Evolutionary conservation across 108 stramenopile species (phyloP).

Genomic region (Pelagomonas calceolata): DNA sequence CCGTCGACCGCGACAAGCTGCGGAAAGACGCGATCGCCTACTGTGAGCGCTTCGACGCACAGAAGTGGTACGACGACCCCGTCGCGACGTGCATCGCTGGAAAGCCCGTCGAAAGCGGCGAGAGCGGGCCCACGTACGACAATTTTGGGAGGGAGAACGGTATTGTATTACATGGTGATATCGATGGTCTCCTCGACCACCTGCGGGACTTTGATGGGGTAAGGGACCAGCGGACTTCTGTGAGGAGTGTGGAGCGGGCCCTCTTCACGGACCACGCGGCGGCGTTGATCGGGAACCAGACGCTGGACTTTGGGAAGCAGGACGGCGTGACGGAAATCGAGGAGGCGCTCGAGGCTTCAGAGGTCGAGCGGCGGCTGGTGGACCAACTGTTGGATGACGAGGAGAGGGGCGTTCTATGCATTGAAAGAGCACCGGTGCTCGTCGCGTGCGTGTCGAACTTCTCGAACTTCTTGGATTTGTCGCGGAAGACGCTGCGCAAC

Average conservation of each 20-base stretch:
- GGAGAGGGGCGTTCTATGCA: constrained; percentile 30
- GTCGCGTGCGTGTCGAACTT: constrained; percentile 64
- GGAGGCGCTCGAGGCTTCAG: constrained; percentile 64
- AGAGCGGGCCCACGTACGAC: constrained; percentile 1
- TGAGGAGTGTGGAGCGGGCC: constrained; percentile 54
- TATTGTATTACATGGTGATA: too few relatives aligned
- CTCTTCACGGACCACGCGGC: constrained; percentile 54
- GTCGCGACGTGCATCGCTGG: constrained; percentile 31
- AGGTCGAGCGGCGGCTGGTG: constrained; percentile 62
- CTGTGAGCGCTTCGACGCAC: constrained; percentile 40
- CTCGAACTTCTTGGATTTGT: constrained; percentile 71
- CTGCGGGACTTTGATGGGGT: constrained; percentile 45
- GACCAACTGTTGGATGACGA: constrained; percentile 59
- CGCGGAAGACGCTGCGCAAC: constrained; percentile 60
- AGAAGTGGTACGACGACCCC: constrained; percentile 60
- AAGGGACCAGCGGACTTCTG: constrained; percentile 42
- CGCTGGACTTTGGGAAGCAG: constrained; percentile 68
- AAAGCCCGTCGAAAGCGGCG: constrained; percentile 6
- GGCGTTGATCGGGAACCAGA: constrained; percentile 64
- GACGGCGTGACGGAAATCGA: constrained; percentile 76
- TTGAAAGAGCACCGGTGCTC: constrained; percentile 53
- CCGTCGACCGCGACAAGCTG: constrained; percentile 38
- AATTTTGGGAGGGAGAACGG: constrained; percentile 44
- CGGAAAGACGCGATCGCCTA: constrained; percentile 46
- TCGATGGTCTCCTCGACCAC: constrained; percentile 42